Base-by-base conservation (phyloP, 345 rosid genomes). In the Hibiscus trionum region DNA sequence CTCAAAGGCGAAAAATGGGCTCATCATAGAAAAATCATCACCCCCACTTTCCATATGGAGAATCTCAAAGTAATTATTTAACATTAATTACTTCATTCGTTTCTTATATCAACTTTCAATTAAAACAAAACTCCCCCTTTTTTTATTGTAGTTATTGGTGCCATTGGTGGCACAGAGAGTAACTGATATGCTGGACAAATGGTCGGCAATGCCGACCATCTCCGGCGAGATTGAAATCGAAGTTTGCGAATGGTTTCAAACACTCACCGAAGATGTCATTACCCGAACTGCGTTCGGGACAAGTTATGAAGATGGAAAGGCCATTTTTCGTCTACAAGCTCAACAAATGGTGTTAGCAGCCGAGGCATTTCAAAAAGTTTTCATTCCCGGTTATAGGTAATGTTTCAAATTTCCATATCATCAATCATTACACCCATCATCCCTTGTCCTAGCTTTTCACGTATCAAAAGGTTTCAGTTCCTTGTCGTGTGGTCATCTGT, bases 11-110 rank as follows among this genome's bases (percentile, higher is more conserved):
- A 76, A 33, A 90, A 91, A 75, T 91, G 96, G 97, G 84, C 84
- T 77, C 87, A 86, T 72, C 98, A 85, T 65, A 77, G 93, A 29
- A 86, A 77, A 79, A 87, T 91, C 72, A 86, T 91, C 11, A 78
- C 87, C 4, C 96, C 96, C 5, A 91, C 96, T 39, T 91, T 90
- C 78, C 88, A 89, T 27, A 81, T 86, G 84, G 96, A 93, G 72
- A 90, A 89, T 84, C 92, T 89, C 80, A 90, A 90, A 83, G 97
- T 91, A 73, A 21, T 50, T 52, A 21, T 52, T 52, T 4, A 52
- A 52, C 47, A 5, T 35, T 24, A 14, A 35, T 61, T 10, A 27
- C 61, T 44, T 44, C 50, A 46, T 49, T 49, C n/a, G 1, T 49
- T 14, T 49, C 1, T 49, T 2, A 49, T 15, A 4, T 49, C n/a